Base-by-base conservation (phyloP, 2,329 filamentous ascomycete species). In the Calycina herbarum region DNA sequence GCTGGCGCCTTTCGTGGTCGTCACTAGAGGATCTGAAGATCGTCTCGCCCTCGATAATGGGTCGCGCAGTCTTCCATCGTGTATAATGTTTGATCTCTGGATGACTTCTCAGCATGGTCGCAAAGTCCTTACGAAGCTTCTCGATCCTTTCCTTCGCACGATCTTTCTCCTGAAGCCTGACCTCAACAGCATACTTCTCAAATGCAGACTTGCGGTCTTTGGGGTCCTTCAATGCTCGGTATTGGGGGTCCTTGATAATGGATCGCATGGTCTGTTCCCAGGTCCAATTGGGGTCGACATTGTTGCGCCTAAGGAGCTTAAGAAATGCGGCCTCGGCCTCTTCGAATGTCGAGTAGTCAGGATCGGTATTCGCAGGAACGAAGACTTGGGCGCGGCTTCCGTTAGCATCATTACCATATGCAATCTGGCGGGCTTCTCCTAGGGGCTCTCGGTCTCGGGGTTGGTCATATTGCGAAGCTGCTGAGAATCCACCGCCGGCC, bases 1-100 rank as follows among this genome's bases (percentile, higher is more conserved):
- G 84, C 76, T 93, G 90, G 68, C 91, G 89, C 64, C 94, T 89
- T 81, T 98, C 95, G 65, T 86, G 85, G 73, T 99, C 95, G 76
- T 94, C 86, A 72, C 90, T 91, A 56, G 94, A 94, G 35, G 93
- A 94, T 73, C 93, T 90, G 81, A 98, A 99, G 66, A 96, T 95
- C 59, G 93, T 95, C 82, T 99, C 95, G 60, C 91, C 91, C 78
- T 98, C 93, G 68, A 99, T 93, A 70, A 97, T 96, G 10, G 93
- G 93, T 60, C 92, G 89, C 62, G 94, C 95, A 17, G 93, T 97
- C 84, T 93, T 96, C 95, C 95, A 99, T 68, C 93, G 90, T 54
- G 94, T 97, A 78, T 96, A 97, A 77, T 97, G 88, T 78, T 94
- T 95, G 79, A 99, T 98, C 78, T 99, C 95, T 67, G 94, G 93